These are phyloP conservation scores for Davidsoniella eucalypti DNA, from an alignment of 2,329 filamentous ascomycete species.

Conservation along the genomic window DNA sequence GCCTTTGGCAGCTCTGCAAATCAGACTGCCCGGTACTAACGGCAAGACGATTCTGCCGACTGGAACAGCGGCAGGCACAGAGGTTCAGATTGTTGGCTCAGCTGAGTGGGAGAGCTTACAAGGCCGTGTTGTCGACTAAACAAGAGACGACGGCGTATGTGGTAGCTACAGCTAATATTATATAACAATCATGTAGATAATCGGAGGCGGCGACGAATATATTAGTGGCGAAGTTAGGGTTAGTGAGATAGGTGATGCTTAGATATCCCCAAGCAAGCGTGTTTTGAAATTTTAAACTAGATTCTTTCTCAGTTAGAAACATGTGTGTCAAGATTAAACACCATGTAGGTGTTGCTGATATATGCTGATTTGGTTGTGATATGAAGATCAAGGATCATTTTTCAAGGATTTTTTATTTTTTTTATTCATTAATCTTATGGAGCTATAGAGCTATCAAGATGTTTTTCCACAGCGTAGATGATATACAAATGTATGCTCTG, in stretches of 20 bases:
- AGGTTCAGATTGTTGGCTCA: slow-evolving; percentile 36
- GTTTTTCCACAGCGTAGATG: too few species aligned
- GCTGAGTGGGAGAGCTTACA: slow-evolving; percentile 39
- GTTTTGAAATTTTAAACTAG: not conserved
- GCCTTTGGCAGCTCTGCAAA: slow-evolving; percentile 32
- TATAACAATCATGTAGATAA: not conserved
- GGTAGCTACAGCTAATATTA: slow-evolving; percentile 1
- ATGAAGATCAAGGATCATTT: too few species aligned
- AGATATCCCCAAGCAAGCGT: slow-evolving; percentile 2
- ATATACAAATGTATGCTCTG: too few species aligned
- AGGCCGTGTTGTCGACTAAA: slow-evolving; percentile 22
- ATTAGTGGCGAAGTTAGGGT: too few species aligned
- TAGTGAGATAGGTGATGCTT: too few species aligned
- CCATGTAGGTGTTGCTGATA: slow-evolving; percentile 8
- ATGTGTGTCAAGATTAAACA: slow-evolving; percentile 2
- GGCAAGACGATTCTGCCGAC: slow-evolving; percentile 25
- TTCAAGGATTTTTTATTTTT: too few species aligned
- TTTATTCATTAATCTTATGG: too few species aligned
- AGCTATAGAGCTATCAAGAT: too few species aligned
- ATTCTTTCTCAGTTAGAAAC: not conserved
- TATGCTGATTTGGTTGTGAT: not conserved
- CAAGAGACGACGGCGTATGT: slow-evolving; percentile 3
- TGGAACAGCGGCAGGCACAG: slow-evolving; percentile 20
- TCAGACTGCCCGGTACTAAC: slow-evolving; percentile 30
- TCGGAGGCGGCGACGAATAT: too few species aligned